Percentiles rank a stretch among this genome's conserved stretches.
Conservation (phyloP, 192 early-diverging fungal genomes). For the Haplosporangium gracile region DNA sequence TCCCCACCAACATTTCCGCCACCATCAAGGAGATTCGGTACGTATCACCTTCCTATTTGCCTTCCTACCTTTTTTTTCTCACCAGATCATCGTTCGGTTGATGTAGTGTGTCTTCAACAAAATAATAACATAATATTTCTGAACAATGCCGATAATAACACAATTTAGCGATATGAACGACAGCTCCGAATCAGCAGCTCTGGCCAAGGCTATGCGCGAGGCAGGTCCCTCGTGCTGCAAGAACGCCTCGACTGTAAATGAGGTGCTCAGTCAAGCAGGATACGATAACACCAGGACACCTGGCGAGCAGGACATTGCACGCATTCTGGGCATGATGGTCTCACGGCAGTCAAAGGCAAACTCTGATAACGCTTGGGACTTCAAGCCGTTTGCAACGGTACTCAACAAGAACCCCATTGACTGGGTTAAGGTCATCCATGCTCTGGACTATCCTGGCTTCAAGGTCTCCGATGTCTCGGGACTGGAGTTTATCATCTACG, state of each 20-base stretch:
- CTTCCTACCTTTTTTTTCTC: neutral
- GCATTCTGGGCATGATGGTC: conserved; percentile 75
- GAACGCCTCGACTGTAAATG: conserved; percentile 54
- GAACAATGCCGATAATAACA: neutral
- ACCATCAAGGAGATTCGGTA: conserved; percentile 50
- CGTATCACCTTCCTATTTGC: neutral
- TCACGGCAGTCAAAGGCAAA: conserved; percentile 53
- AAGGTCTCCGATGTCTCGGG: conserved; percentile 66
- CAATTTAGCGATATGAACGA: conserved; percentile 49
- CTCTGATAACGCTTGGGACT: conserved; percentile 68
- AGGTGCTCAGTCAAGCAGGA: conserved; percentile 58
- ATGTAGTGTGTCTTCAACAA: neutral
- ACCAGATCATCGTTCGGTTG: no score
- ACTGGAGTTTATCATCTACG: conserved; percentile 71
- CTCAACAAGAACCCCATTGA: conserved; percentile 66
- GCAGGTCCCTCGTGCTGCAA: conserved; percentile 65
- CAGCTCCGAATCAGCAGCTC: conserved; percentile 31
- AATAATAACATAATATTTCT: neutral
- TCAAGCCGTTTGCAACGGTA: conserved; percentile 69
- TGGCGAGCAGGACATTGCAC: conserved; percentile 68
- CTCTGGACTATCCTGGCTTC: conserved; percentile 76
- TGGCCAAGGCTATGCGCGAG: conserved; percentile 64
- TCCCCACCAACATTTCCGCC: conserved; percentile 19
- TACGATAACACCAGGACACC: conserved; percentile 45
- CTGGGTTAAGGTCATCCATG: conserved; percentile 73